Percentiles rank a stretch among this genome's conserved stretches.
These are phyloP conservation scores for Penicillium dipodomyicola DNA, from an alignment of 495 filamentous ascomycete species.

Conservation along the genomic window DNA sequence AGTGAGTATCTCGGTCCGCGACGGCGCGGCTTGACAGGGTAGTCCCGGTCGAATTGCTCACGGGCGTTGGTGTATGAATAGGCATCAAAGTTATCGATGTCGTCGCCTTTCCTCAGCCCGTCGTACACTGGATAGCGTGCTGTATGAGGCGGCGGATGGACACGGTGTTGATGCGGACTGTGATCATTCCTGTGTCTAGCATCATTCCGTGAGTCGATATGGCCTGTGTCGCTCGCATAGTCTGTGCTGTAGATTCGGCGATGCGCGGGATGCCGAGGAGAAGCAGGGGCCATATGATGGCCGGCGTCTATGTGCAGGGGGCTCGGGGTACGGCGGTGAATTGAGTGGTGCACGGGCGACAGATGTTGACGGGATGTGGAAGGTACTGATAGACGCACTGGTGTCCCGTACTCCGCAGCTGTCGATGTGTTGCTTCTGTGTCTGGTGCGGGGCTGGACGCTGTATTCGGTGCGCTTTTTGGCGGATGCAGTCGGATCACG, in stretches of 20 bases:
- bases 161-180: conserved; percentile 20
- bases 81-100: conserved; percentile 58
- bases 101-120: conserved; percentile 49
- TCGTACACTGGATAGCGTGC: conserved; percentile 34
- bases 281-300: conserved; percentile 33
- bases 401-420: conserved; percentile 29
- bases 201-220: conserved; percentile 18
- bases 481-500: conserved; percentile 33
- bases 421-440: conserved; percentile 41
- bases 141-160: conserved; percentile 22
- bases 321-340: conserved; percentile 30
- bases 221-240: conserved; percentile 44
- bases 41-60: conserved; percentile 66
- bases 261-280: conserved; percentile 28
- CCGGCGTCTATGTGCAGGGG: conserved; percentile 31
- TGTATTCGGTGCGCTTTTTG: conserved; percentile 45
- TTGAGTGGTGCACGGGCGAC: conserved; percentile 31
- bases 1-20: conserved; percentile 49
- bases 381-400: conserved; percentile 27
- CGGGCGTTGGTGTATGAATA: conserved; percentile 72
- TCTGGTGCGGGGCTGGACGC: conserved; percentile 37
- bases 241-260: conserved; percentile 36
- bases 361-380: conserved; percentile 27
- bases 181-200: conserved; percentile 17
- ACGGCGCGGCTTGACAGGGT: conserved; percentile 46